Evolutionary conservation across 495 filamentous ascomycete genomes (phyloP), one percentile per base, ranked within the genome.

Genomic region (Neurospora africana): DNA sequence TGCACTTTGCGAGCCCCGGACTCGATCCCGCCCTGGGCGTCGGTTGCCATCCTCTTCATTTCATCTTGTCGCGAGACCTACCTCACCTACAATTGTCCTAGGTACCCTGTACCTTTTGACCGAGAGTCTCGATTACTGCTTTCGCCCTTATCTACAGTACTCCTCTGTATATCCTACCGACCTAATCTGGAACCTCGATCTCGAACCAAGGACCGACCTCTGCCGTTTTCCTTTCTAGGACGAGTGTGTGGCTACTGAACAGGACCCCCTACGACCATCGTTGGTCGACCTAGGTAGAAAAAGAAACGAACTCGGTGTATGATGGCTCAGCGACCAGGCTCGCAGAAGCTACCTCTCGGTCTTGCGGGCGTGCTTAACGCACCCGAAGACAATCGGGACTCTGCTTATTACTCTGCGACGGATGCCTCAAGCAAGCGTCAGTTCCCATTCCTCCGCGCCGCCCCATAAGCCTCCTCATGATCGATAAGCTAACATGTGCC

Each of bases 391-490:
- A 76, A 86, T 70, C 80, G 86, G 27, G 86, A 88, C 75, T 87
- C 85, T 40, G 86, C 85, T 13, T 88, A 87, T 70, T 87, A 80
- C 70, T 87, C 85, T 30, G 83, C 82, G 44, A 85, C 82, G n/a
- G 86, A 85, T 77, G 82, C 82, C 40, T 84, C 84, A 5, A 87
- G 85, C 80, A 88, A 88, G 76, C 86, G 86, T 88, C 73, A 77
- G 84, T 77, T 47, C 36, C 47, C 17, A 39, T 73, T 35, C 61
- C 70, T 70, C 35, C 30, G 70, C 33, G 68, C 53, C 11, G 27
- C 39, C 38, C 67, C 40, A 36, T n/a, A 44, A 27, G 39, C 61
- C 39, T 38, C 38, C 69, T 39, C 39, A 30, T 68, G 44, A 37
- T 47, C 47, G 41, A 75, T 37, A 30, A 53, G 41, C 73, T 70